phyloP scores from a whole-genome alignment of 2,329 filamentous ascomycete genomes.

The Alternaria ventricosa region DNA sequence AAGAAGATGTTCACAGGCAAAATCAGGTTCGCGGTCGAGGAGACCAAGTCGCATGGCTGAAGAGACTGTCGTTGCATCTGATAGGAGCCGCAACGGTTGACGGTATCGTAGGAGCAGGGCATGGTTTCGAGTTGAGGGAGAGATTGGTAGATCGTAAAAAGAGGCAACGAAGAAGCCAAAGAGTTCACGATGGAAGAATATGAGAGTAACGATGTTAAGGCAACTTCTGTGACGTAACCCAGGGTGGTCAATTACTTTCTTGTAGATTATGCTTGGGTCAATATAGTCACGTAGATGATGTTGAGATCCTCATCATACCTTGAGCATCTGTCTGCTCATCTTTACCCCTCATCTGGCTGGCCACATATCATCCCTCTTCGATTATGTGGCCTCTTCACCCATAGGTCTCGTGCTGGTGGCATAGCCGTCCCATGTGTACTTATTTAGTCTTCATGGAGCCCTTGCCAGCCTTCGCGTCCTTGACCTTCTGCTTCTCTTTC shows the following conservation, averaged over 20 bases:
- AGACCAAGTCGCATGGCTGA: not conserved
- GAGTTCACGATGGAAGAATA: rapidly evolving
- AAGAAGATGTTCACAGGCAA: not conserved
- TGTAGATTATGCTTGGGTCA: not conserved
- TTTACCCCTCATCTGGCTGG: not conserved
- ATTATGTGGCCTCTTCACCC: not conserved
- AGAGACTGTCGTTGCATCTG: not conserved
- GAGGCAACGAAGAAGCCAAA: not conserved
- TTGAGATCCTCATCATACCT: not conserved
- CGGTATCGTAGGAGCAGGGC: not conserved
- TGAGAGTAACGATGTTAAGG: not conserved
- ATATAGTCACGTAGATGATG: not conserved
- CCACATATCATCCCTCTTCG: not conserved
- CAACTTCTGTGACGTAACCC: not conserved
- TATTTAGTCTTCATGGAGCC: conserved; percentile 17
- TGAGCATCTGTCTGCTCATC: not conserved
- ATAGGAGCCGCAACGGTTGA: not conserved
- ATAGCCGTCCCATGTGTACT: not conserved
- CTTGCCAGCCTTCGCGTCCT: conserved; percentile 28
- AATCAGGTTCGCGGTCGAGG: not conserved
- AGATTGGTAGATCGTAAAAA: not conserved
- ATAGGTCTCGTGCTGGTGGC: not conserved
- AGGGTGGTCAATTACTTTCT: not conserved
- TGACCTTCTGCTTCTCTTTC: conserved; percentile 29
- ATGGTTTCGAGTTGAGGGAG: not conserved